These are phyloP conservation scores for Suillus spraguei DNA, from an alignment of 768 basidiomycete species.

Conservation along the genomic window DNA sequence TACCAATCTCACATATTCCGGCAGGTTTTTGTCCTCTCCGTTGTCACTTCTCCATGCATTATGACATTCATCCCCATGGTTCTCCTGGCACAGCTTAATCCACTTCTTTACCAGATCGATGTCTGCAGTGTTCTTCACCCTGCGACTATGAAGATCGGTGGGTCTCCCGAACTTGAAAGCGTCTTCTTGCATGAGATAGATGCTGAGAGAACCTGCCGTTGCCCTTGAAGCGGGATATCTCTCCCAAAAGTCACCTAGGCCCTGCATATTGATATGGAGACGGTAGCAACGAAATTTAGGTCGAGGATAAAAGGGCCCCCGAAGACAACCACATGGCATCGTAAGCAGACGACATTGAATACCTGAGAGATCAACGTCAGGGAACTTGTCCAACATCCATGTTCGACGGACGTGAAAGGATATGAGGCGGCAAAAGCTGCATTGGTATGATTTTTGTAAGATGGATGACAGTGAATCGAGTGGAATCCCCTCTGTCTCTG, in stretches of 20 bases:
- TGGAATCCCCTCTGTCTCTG: not conserved
- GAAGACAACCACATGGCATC: not conserved
- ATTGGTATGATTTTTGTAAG: slow-evolving; percentile 11
- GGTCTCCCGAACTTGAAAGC: slow-evolving; percentile 10
- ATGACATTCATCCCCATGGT: slow-evolving; percentile 9
- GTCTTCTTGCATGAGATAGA: slow-evolving; percentile 12
- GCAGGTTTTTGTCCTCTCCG: slow-evolving; percentile 4
- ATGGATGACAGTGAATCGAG: not conserved
- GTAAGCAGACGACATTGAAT: not conserved
- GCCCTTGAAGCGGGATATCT: slow-evolving; percentile 1
- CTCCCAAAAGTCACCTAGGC: not conserved
- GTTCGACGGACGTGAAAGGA: slow-evolving; percentile 3
- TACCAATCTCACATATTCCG: slow-evolving; percentile 8
- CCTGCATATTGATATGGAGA: slow-evolving; percentile 7
- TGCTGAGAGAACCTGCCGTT: slow-evolving; percentile 4
- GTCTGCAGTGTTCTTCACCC: slow-evolving; percentile 8
- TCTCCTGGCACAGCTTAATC: slow-evolving; percentile 6
- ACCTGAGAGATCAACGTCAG: not conserved
- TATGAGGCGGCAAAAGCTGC: slow-evolving; percentile 12
- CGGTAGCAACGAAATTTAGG: slow-evolving; percentile 4
- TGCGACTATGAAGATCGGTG: slow-evolving; percentile 13
- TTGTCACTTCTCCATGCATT: not conserved
- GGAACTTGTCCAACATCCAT: slow-evolving; percentile 5
- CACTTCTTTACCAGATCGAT: slow-evolving; percentile 12
- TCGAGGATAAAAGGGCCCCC: not conserved